phyloP scores from a whole-genome alignment of 2,329 filamentous ascomycete species.

The Dactylellina drechsleri region DNA sequence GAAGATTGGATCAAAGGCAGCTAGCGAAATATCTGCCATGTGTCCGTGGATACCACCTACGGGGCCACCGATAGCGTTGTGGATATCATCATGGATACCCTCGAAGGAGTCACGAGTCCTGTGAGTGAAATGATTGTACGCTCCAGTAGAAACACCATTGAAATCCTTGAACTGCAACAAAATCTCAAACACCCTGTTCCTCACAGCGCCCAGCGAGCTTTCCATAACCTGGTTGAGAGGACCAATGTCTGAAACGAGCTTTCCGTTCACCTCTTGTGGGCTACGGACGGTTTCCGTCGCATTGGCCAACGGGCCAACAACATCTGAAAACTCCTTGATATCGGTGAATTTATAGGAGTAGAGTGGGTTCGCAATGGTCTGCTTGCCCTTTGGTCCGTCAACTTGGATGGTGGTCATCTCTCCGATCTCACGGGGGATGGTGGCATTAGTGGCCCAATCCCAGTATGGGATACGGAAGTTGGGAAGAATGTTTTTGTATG shows the following conservation, averaged over 20 bases:
- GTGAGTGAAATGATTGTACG: slow-evolving; percentile 14
- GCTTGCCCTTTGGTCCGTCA: slow-evolving; percentile 5
- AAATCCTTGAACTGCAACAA: slow-evolving; percentile 16
- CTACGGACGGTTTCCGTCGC: slow-evolving; percentile 17
- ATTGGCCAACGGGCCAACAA: background rate
- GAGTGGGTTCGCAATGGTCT: slow-evolving; percentile 22
- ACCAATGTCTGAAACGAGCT: slow-evolving; percentile 4
- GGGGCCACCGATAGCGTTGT: slow-evolving; percentile 59
- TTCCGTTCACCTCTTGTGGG: slow-evolving; percentile 10
- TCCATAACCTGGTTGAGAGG: slow-evolving; percentile 27
- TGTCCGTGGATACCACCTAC: slow-evolving; percentile 53
- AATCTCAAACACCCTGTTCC: slow-evolving; percentile 60
- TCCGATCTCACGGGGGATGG: slow-evolving; percentile 25
- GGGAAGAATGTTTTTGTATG: slow-evolving; percentile 22
- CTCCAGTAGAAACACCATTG: slow-evolving; percentile 19
- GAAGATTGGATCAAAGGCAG: slow-evolving; percentile 82
- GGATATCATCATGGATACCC: slow-evolving; percentile 72
- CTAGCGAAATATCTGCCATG: slow-evolving; percentile 64
- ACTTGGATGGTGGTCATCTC: slow-evolving; percentile 14
- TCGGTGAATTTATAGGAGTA: slow-evolving; percentile 36
- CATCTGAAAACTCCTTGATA: slow-evolving; percentile 8
- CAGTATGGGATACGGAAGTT: slow-evolving; percentile 40
- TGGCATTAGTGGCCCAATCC: slow-evolving; percentile 39
- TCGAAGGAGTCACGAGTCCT: slow-evolving; percentile 70
- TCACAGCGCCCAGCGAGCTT: slow-evolving; percentile 2